Conservation (phyloP, 768 basidiomycete species). For the Boletus sp. region DNA sequence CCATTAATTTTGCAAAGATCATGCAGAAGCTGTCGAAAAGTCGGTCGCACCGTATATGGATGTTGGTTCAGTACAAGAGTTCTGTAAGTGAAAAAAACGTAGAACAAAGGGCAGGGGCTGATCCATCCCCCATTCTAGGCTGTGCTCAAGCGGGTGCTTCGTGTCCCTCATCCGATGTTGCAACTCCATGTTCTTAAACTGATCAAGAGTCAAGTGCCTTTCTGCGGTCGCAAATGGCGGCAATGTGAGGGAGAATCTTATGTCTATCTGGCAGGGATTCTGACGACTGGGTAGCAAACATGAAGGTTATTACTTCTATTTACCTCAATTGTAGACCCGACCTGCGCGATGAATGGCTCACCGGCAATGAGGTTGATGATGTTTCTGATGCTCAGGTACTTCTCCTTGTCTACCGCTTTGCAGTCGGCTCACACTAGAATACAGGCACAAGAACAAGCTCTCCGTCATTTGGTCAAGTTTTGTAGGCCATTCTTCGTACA, state of each 20-base stretch:
- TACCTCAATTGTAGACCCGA: constrained; percentile 97
- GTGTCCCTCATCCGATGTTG: constrained; percentile 90
- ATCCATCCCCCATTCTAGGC: constrained; percentile 52
- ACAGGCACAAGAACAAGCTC: constrained; percentile 92
- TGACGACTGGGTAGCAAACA: constrained; percentile 68
- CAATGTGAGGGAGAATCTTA: constrained; percentile 62
- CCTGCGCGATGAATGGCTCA: constrained; percentile 96
- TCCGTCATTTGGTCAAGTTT: constrained; percentile 92
- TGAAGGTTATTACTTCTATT: constrained; percentile 99
- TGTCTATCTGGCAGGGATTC: background rate
- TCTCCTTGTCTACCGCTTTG: constrained; percentile 2
- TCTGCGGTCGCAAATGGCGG: constrained; percentile 96
- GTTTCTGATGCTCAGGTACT: constrained; percentile 86
- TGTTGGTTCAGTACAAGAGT: constrained; percentile 97
- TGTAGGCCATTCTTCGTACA: constrained; percentile 53
- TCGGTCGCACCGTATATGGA: constrained; percentile 90
- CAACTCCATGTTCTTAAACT: constrained; percentile 94
- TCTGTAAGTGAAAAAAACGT: constrained; percentile 59
- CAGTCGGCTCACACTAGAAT: constrained; percentile 10
- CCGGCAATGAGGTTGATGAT: constrained; percentile 89
- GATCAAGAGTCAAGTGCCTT: constrained; percentile 98
- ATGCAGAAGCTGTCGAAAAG: constrained; percentile 98
- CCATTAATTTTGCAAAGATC: constrained; percentile 96
- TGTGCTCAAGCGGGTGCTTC: constrained; percentile 90
- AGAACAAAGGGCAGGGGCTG: background rate